A percentile compares a stretch with the other conserved stretches of the same genome.
These are phyloP conservation scores for Clonostachys solani DNA, from an alignment of 2,329 filamentous ascomycete species.

Conservation along the genomic window DNA sequence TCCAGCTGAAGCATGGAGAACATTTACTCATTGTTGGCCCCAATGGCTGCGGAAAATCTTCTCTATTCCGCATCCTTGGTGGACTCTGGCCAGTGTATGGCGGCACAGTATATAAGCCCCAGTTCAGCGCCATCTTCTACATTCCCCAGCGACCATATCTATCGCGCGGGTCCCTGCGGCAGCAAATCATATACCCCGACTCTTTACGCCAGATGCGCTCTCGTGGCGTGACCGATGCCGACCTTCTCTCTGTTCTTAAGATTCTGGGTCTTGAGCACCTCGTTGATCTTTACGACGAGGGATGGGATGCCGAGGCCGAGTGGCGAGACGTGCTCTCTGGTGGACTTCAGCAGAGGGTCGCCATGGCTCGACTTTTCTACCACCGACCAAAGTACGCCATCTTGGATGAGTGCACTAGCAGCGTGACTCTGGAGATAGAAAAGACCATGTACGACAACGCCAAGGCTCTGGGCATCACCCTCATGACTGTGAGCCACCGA, in stretches of 20 bases:
- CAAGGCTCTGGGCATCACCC: constrained; percentile 83
- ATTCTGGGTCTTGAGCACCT: constrained; percentile 81
- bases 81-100: constrained; percentile 98
- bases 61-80: constrained; percentile 91
- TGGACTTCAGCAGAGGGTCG: constrained; percentile 90
- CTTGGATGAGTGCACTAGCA: constrained; percentile 92
- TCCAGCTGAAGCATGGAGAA: constrained; percentile 79
- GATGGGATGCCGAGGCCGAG: constrained; percentile 92
- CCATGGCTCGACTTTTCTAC: constrained; percentile 94
- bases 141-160: constrained; percentile 95
- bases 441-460: constrained; percentile 96
- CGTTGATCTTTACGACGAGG: constrained; percentile 68
- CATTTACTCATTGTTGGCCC: constrained; percentile 94
- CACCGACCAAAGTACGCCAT: constrained; percentile 92
- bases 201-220: constrained; percentile 80
- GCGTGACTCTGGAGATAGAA: constrained; percentile 92
- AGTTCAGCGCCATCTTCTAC: constrained; percentile 93
- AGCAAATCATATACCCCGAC: constrained; percentile 97
- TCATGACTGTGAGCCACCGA: constrained; percentile 95
- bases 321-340: constrained; percentile 94
- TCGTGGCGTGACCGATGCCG: constrained; percentile 76
- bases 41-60: constrained; percentile 96
- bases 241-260: constrained; percentile 72
- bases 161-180: constrained; percentile 83
- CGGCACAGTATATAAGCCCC: constrained; percentile 86